These are phyloP conservation scores for Barnettozyma sucrosica DNA, from an alignment of 805 yeast genomes.

Conservation along the genomic window DNA sequence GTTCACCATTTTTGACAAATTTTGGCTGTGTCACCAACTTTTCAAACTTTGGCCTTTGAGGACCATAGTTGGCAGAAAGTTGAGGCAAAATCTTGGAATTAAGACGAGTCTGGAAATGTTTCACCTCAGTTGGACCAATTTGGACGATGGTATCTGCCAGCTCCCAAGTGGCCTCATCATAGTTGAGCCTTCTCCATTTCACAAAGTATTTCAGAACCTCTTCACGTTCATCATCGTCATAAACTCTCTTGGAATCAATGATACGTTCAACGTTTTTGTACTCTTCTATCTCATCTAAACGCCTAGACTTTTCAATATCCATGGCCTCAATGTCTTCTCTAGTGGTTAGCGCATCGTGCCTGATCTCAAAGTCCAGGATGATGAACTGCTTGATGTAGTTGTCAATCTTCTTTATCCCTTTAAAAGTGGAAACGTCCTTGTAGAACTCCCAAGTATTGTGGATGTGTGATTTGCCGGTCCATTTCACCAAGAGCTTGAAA, in stretches of 20 bases:
- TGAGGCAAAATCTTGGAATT: constrained; percentile 83
- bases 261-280: constrained; percentile 85
- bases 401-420: constrained; percentile 82
- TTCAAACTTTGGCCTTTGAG: constrained; percentile 79
- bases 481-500: constrained; percentile 65
- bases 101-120: constrained; percentile 72
- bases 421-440: constrained; percentile 35
- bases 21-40: constrained; percentile 82
- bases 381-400: constrained; percentile 82
- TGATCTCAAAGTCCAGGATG: constrained; percentile 64
- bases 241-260: constrained; percentile 73
- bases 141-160: constrained; percentile 81
- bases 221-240: constrained; percentile 48
- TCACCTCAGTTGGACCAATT: constrained; percentile 77
- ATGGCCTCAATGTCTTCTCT: constrained; percentile 89
- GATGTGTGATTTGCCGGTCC: constrained; percentile 83
- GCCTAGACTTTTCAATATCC: constrained; percentile 85
- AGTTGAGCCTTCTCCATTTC: constrained; percentile 90
- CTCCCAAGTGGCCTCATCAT: constrained; percentile 98
- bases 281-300: constrained; percentile 77
- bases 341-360: constrained; percentile 76
- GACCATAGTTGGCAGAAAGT: constrained; percentile 69
- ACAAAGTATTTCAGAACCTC: constrained; percentile 75
- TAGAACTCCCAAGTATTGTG: constrained; percentile 94
- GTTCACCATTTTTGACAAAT: constrained; percentile 83